Evolutionary conservation across 139 green algal genomes (phyloP), one percentile per base, ranked within the genome.

Genomic region (Chlamydomonas incerta): DNA sequence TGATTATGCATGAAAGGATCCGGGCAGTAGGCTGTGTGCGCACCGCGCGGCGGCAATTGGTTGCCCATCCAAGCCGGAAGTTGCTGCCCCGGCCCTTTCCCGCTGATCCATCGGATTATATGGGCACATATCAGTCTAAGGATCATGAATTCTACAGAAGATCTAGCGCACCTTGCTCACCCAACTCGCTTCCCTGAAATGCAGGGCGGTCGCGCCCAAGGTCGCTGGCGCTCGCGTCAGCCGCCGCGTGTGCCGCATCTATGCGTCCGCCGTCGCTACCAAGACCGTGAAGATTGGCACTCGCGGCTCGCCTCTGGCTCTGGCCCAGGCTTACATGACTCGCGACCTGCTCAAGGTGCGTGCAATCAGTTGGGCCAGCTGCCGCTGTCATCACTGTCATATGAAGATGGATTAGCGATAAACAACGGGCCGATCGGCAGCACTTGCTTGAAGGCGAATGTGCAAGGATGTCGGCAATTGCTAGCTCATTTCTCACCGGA

Each of bases 311-410:
- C 98, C 98, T 20, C 93, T 99, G 60, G 98, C 98, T 0, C 89
- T 99, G 31, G 98, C 98, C 11, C 98, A 99, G 87, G 98, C 98
- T 2, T 99, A 99, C 92, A 90, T 98, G 82, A 99, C 98, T 14
- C 92, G 97, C 17, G 96, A 99, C 83, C 87, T 96, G 69, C 94
- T 99, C 46, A 98, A 99, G 95, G 94, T 93, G 31, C n/a, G 86
- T n/a, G 41, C 41, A 50, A 50, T 50, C 41, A 50, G 41, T 13
- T 50, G 5, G 41, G 41, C 41, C 41, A 50, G 41, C 6, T 50
- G 41, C 41, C n/a, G n/a, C n/a, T n/a, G n/a, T n/a, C n/a, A n/a
- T n/a, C n/a, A n/a, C n/a, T n/a, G n/a, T n/a, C n/a, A n/a, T n/a
- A n/a, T n/a, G n/a, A n/a, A n/a, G n/a, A n/a, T n/a, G n/a, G n/a